Percentiles rank a stretch among this genome's conserved stretches.
Conservation (phyloP, 129 eudicot genomes). For the Helianthus annuus region HanXRQr2.0-SUNRISE NC_035449.2:45388717-45389216, state of each 20-base stretch:
- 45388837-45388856: neutral
- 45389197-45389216: neutral
- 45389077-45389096: neutral
- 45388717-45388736: neutral
- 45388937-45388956: neutral
- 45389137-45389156: neutral
- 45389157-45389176: neutral
- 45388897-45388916: neutral
- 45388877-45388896: neutral
- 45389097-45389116: neutral
- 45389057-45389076: neutral
- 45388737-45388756: neutral
- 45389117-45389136: neutral
- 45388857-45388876: neutral
- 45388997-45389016: neutral
- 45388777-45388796: neutral
- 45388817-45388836: neutral
- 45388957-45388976: neutral
- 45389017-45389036: neutral
- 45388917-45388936: neutral
- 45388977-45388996: neutral
- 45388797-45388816: neutral
- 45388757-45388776: neutral
- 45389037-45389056: neutral
- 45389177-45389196: neutral